These are phyloP conservation scores for Vigna angularis DNA, from an alignment of 306 rosid species.

Conservation along the genomic window DNA sequence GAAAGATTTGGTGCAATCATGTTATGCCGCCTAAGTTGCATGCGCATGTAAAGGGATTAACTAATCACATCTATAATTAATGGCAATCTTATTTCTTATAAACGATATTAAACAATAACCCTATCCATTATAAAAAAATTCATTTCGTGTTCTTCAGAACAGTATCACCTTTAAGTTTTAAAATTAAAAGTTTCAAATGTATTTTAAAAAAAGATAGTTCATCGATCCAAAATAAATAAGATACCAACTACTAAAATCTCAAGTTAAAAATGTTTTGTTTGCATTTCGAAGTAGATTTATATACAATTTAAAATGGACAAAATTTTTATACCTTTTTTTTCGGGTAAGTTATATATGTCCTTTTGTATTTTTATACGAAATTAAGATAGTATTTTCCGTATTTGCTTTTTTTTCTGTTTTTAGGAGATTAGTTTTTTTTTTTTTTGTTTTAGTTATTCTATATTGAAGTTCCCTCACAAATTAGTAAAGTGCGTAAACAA, in stretches of 20 bases:
- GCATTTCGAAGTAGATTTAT: not conserved
- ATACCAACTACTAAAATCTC: not conserved
- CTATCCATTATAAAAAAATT: too few relatives aligned
- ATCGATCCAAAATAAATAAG: not conserved
- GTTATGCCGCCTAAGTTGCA: not conserved
- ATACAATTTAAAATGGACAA: not conserved
- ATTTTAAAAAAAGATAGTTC: not conserved
- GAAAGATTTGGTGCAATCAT: constrained; percentile 37
- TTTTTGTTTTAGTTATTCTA: not conserved
- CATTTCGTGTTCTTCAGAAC: too few relatives aligned
- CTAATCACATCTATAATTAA: not conserved
- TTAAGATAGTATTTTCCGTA: not conserved
- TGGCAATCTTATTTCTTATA: too few relatives aligned
- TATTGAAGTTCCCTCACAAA: not conserved
- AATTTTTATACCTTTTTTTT: not conserved
- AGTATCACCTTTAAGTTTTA: too few relatives aligned
- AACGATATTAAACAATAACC: too few relatives aligned
- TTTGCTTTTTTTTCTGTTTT: not conserved
- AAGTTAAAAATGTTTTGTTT: not conserved
- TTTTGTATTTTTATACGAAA: not conserved
- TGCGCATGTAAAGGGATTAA: constrained; percentile 27
- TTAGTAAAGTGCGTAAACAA: not conserved
- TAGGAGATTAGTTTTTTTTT: not conserved
- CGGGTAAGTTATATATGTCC: not conserved
- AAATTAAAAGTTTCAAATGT: too few relatives aligned